Conservation (phyloP, 2,329 filamentous ascomycete genomes). For the Alternaria metachromatica region DNA sequence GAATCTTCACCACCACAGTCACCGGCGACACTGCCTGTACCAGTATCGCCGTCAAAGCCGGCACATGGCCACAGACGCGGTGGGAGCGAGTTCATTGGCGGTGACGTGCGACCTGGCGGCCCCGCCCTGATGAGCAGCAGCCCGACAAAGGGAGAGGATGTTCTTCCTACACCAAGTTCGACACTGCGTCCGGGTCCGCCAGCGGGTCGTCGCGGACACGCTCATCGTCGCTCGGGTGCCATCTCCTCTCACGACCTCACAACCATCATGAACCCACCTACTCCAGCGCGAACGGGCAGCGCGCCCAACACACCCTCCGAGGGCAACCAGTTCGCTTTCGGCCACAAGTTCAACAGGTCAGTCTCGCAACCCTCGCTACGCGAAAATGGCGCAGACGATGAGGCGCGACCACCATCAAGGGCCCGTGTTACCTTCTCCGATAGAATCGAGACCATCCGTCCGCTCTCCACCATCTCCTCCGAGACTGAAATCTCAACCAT, state of each 20-base stretch:
- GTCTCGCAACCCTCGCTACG: slow-evolving; percentile 50
- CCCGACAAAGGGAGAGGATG: slow-evolving; percentile 69
- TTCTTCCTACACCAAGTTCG: slow-evolving; percentile 63
- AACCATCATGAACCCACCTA: slow-evolving; percentile 68
- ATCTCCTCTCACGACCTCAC: slow-evolving; percentile 85
- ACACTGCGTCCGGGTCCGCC: slow-evolving; percentile 58
- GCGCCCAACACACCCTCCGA: slow-evolving; percentile 68
- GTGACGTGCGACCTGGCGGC: slow-evolving; percentile 61
- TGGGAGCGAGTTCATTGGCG: slow-evolving; percentile 86
- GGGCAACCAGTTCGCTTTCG: slow-evolving; percentile 49
- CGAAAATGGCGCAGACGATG: slow-evolving; percentile 30
- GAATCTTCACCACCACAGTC: slow-evolving; percentile 48
- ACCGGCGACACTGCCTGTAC: slow-evolving; percentile 45
- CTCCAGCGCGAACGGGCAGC: slow-evolving; percentile 64
- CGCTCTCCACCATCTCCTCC: slow-evolving; percentile 82
- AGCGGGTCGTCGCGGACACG: slow-evolving; percentile 70
- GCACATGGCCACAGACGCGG: slow-evolving; percentile 72
- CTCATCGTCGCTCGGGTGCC: slow-evolving; percentile 79
- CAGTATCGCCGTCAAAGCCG: slow-evolving; percentile 59
- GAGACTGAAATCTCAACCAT: slow-evolving; percentile 76
- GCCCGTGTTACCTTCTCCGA: slow-evolving; percentile 84
- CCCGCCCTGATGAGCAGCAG: slow-evolving; percentile 70
- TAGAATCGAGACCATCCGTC: slow-evolving; percentile 81
- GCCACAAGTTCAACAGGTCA: slow-evolving; percentile 46
- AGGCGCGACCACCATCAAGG: slow-evolving; percentile 55